A percentile compares a stretch with the other conserved stretches of the same genome.
Evolutionary conservation across 2,329 filamentous ascomycete genomes (phyloP).

Genomic region (Colletotrichum limetticola): DNA sequence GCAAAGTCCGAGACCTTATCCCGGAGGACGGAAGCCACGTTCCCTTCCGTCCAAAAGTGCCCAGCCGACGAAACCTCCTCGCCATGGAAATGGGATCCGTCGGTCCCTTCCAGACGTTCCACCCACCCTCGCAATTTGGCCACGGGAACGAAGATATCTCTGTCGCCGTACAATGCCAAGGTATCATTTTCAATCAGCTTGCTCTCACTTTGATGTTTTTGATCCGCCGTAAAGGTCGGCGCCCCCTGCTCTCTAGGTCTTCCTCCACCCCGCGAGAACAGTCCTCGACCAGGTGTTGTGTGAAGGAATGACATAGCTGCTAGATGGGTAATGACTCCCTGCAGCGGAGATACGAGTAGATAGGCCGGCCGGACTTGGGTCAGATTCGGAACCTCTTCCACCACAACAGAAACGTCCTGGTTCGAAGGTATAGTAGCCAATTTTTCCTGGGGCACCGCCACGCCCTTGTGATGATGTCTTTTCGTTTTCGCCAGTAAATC

Average conservation of each 20-base stretch:
- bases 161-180: conserved; percentile 78
- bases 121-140: conserved; percentile 76
- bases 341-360: conserved; percentile 75
- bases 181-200: conserved; percentile 70
- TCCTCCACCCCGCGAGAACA: conserved; percentile 23
- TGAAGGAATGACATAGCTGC: conserved; percentile 69
- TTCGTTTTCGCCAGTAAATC: conserved; percentile 57
- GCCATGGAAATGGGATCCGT: conserved; percentile 57
- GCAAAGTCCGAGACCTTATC: conserved; percentile 43
- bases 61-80: conserved; percentile 64
- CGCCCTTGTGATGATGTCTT: conserved; percentile 38
- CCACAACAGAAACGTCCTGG: conserved; percentile 40
- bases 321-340: conserved; percentile 68
- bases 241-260: conserved; percentile 27
- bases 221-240: conserved; percentile 19
- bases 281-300: conserved; percentile 36
- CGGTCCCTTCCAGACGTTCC: conserved; percentile 56
- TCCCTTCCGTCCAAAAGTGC: conserved; percentile 72
- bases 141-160: conserved; percentile 77
- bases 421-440: conserved; percentile 36
- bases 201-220: conserved; percentile 51
- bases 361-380: conserved; percentile 59
- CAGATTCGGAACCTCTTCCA: conserved; percentile 47
- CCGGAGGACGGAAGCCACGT: conserved; percentile 52
- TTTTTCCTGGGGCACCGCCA: conserved; percentile 15